phyloP scores from a whole-genome alignment of 495 filamentous ascomycete genomes.

The Hypoxylon subgilvum region DNA sequence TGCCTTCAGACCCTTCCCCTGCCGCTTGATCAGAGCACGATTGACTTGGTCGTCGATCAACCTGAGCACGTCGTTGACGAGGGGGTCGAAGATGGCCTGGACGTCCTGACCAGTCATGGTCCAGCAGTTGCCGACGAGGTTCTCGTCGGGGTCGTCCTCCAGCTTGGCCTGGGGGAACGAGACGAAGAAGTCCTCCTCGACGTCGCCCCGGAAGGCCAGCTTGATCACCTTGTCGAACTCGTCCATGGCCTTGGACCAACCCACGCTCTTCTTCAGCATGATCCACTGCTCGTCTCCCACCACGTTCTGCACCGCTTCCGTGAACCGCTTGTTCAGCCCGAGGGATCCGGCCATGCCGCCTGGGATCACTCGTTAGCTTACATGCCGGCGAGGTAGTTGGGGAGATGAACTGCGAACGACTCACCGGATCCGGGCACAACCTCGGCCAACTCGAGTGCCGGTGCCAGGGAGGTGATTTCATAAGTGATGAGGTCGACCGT shows the following conservation, averaged over 20 bases:
- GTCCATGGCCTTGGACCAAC: conserved; percentile 15
- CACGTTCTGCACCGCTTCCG: conserved; percentile 29
- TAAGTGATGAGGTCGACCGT: conserved; percentile 59
- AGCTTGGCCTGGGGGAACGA: conserved; percentile 41
- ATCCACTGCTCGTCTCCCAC: conserved; percentile 36
- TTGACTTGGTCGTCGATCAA: not conserved
- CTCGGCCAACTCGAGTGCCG: not conserved
- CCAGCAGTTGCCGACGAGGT: conserved; percentile 32
- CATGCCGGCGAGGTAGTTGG: conserved; percentile 44
- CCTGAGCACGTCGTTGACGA: not conserved
- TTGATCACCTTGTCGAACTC: conserved; percentile 42
- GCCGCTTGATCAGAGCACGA: not conserved
- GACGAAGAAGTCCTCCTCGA: conserved; percentile 36
- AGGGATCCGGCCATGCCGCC: conserved; percentile 41
- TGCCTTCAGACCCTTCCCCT: not conserved
- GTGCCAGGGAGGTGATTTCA: conserved; percentile 33
- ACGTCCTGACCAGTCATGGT: conserved; percentile 39
- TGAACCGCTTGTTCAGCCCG: conserved; percentile 41
- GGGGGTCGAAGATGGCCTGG: not conserved
- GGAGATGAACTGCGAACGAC: conserved; percentile 23
- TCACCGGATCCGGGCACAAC: conserved; percentile 13
- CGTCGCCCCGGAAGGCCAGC: conserved; percentile 29
- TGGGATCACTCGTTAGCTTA: not conserved
- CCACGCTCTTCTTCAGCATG: conserved; percentile 28
- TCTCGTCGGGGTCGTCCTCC: conserved; percentile 30